phyloP scores from a whole-genome alignment of 139 green algal species.

The Eudorina sp. region DNA sequence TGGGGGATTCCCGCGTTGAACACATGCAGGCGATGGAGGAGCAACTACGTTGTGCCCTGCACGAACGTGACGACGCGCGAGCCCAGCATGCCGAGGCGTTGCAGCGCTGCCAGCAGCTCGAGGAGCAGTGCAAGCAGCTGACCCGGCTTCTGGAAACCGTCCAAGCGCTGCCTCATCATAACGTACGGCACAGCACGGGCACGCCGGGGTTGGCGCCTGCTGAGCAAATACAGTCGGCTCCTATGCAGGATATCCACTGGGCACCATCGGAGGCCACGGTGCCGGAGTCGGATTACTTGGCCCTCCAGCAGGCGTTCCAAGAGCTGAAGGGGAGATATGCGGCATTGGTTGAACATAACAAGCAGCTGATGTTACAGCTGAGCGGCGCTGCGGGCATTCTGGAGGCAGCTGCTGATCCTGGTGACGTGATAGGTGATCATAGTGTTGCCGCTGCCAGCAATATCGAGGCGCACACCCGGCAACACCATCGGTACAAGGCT shows the following conservation, averaged over 20 bases:
- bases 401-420: too few relatives aligned
- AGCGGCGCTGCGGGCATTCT: background rate
- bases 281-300: background rate
- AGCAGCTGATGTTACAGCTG: background rate
- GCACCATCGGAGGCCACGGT: too few relatives aligned
- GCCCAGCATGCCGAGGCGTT: background rate
- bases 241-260: too few relatives aligned
- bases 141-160: background rate
- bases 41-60: background rate
- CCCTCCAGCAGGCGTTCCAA: background rate
- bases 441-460: too few relatives aligned
- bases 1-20: too few relatives aligned
- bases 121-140: background rate
- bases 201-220: too few relatives aligned
- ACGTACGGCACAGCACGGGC: too few relatives aligned
- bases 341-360: background rate
- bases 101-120: background rate
- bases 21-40: slow-evolving; percentile 4
- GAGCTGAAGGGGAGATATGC: background rate
- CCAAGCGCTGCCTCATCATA: too few relatives aligned
- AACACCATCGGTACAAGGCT: background rate
- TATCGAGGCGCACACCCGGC: background rate
- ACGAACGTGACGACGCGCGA: background rate
- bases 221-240: too few relatives aligned
- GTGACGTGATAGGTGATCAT: too few relatives aligned